These are phyloP conservation scores for Helotiales sp. DNA, from an alignment of 2,329 filamentous ascomycete genomes.

Conservation along the genomic window DNA sequence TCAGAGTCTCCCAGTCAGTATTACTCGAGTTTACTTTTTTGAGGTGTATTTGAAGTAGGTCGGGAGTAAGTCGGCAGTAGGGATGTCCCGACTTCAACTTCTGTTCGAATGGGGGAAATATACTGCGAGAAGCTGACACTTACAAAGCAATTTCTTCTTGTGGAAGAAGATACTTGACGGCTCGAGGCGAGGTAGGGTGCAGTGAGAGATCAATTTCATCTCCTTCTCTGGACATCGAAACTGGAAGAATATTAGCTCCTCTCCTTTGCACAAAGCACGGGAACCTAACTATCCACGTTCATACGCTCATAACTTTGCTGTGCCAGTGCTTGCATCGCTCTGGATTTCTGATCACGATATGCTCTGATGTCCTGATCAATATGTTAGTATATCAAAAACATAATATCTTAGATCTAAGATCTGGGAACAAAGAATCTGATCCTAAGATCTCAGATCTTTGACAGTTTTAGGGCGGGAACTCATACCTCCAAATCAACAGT, in stretches of 20 bases:
- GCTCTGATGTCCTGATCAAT: constrained; percentile 73
- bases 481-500: constrained; percentile 72
- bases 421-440: too few species aligned
- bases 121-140: too few species aligned
- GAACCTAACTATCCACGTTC: constrained; percentile 46
- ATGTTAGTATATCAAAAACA: too few species aligned
- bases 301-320: constrained; percentile 48
- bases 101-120: too few species aligned
- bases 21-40: too few species aligned
- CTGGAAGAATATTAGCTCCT: neutral
- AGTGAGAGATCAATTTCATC: constrained; percentile 52
- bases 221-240: constrained; percentile 46
- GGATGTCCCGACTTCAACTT: too few species aligned
- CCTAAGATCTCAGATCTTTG: too few species aligned
- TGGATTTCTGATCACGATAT: constrained; percentile 48
- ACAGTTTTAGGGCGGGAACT: too few species aligned
- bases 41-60: too few species aligned
- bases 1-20: too few species aligned
- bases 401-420: too few species aligned
- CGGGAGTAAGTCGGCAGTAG: too few species aligned
- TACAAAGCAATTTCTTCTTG: constrained; percentile 73
- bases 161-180: constrained; percentile 60
- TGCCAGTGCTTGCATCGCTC: constrained; percentile 33
- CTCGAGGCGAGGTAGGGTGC: constrained; percentile 47
- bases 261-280: neutral